Evolutionary conservation across 164 flowering plant species (phyloP).

Genomic region (Chimonanthus praecox): DNA sequence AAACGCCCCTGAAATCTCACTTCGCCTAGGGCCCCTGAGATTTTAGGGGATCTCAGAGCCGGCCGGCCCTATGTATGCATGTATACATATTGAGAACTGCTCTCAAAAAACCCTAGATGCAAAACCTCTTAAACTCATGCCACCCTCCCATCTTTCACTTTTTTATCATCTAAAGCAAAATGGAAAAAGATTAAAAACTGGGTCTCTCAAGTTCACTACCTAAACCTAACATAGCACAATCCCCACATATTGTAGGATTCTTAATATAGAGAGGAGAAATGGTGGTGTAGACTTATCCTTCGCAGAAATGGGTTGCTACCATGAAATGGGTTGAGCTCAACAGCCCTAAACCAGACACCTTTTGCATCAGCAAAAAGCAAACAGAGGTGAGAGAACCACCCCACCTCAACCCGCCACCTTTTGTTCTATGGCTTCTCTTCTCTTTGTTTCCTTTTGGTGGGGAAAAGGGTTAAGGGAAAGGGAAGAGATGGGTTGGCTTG

Average conservation of each 20-base stretch:
- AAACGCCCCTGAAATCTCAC: too few relatives aligned
- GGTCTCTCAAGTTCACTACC: neutral
- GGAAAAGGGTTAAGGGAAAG: neutral
- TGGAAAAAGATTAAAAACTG: neutral
- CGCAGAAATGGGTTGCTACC: too few relatives aligned
- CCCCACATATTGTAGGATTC: neutral
- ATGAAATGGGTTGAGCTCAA: too few relatives aligned
- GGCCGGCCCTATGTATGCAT: too few relatives aligned
- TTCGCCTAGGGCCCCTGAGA: too few relatives aligned
- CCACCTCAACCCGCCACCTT: slow-evolving; percentile 16
- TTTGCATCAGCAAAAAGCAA: slow-evolving; percentile 26
- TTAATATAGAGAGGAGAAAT: too few relatives aligned
- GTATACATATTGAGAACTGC: neutral
- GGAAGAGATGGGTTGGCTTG: neutral
- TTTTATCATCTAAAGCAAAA: neutral
- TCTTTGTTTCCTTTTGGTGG: slow-evolving; percentile 4
- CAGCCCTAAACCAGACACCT: slow-evolving; percentile 10
- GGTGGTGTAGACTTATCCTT: too few relatives aligned
- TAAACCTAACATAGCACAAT: neutral
- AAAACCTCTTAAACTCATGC: neutral
- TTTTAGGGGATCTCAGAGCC: too few relatives aligned
- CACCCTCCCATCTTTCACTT: too few relatives aligned
- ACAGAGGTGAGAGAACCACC: slow-evolving; percentile 11
- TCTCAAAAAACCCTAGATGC: neutral
- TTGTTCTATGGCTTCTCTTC: slow-evolving; percentile 4